Percentiles rank a stretch among this genome's conserved stretches.
Evolutionary conservation across 2,329 filamentous ascomycete species (phyloP).

Genomic region (Hymenoscyphus infarciens): DNA sequence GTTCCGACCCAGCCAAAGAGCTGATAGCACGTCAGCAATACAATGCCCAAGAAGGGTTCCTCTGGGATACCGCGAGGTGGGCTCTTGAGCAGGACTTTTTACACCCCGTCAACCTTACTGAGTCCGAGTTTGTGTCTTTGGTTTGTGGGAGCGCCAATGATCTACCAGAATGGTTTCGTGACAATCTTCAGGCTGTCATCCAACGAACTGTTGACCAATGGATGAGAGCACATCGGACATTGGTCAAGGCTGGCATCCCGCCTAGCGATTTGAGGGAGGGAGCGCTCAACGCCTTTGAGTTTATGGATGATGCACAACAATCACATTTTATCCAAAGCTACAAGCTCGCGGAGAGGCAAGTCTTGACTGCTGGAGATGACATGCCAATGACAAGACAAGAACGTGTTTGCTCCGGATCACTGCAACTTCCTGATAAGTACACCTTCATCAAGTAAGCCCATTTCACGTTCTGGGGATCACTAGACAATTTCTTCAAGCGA

Average conservation of each 20-base stretch:
- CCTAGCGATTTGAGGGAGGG: conserved; percentile 10
- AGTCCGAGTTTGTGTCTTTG: conserved; percentile 14
- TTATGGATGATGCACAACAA: conserved; percentile 14
- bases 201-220: conserved; percentile 12
- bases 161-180: conserved; percentile 7
- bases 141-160: conserved; percentile 8
- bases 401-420: neutral
- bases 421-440: conserved; percentile 6
- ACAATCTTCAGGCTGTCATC: conserved; percentile 3
- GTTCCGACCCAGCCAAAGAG: conserved; percentile 4
- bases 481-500: too few species aligned
- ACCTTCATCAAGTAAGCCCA: neutral
- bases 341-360: conserved; percentile 3
- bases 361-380: neutral
- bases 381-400: neutral
- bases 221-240: conserved; percentile 4
- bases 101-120: conserved; percentile 13
- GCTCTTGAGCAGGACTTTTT: conserved; percentile 16
- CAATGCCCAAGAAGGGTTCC: conserved; percentile 9
- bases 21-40: conserved; percentile 13
- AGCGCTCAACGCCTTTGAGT: conserved; percentile 14
- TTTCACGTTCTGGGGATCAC: neutral
- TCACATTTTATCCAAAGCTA: conserved; percentile 15
- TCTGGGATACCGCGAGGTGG: conserved; percentile 17
- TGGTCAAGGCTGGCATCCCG: conserved; percentile 14